Percentiles rank a stretch among this genome's conserved stretches.
Evolutionary conservation across 2,329 filamentous ascomycete species (phyloP).

Genomic region (Botrytis medusae): DNA sequence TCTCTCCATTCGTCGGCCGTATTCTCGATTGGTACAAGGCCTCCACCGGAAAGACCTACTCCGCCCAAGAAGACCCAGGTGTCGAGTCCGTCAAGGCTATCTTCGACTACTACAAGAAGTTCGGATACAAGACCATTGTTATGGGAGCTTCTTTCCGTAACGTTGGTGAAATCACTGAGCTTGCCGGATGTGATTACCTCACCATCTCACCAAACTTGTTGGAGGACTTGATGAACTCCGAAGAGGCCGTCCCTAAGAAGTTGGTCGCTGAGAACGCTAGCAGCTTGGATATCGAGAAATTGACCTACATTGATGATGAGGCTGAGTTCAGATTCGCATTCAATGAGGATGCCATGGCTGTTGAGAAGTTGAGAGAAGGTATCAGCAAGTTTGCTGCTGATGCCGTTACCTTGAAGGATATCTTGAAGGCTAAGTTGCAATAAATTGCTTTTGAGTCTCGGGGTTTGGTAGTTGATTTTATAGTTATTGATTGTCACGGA

Average conservation of each 20-base stretch:
- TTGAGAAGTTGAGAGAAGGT: constrained; percentile 98
- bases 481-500: constrained; percentile 9
- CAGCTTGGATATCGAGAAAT: constrained; percentile 78
- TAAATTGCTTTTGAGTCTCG: constrained; percentile 15
- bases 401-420: constrained; percentile 87
- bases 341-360: constrained; percentile 99
- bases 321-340: constrained; percentile 94
- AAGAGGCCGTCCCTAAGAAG: constrained; percentile 83
- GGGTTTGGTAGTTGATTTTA: background rate
- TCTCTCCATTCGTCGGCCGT: constrained; percentile 98
- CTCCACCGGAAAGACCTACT: constrained; percentile 88
- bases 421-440: constrained; percentile 80
- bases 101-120: constrained; percentile 99
- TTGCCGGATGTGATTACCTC: constrained; percentile 97
- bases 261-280: constrained; percentile 69
- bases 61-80: constrained; percentile 88
- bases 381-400: constrained; percentile 99
- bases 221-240: constrained; percentile 88
- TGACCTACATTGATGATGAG: constrained; percentile 88
- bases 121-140: constrained; percentile 97
- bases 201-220: constrained; percentile 97
- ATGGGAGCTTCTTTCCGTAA: constrained; percentile 99
- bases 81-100: constrained; percentile 91
- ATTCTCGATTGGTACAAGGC: constrained; percentile 99
- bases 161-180: constrained; percentile 93